Evolutionary conservation across 1,284 basidiomycete genomes (phyloP).

Genomic region (Ustilago tritici): DNA sequence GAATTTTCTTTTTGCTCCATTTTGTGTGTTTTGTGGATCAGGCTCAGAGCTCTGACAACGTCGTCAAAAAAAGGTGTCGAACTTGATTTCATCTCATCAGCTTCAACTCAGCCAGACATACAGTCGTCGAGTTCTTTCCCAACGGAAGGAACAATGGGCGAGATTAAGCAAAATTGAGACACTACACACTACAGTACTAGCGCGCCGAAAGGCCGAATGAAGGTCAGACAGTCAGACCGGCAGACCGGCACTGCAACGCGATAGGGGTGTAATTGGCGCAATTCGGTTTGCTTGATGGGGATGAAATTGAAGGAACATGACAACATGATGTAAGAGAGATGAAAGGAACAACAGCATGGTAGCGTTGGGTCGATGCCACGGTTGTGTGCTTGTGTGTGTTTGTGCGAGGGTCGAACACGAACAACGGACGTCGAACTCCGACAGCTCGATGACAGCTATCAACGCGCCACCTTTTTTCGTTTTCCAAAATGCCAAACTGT

Average conservation of each 20-base stretch:
- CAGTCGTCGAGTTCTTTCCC: not conserved
- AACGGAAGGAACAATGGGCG: not conserved
- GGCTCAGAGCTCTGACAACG: too few species aligned
- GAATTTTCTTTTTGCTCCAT: not conserved
- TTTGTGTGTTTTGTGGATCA: not conserved
- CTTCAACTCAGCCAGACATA: too few species aligned
- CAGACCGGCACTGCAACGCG: not conserved
- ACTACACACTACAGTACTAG: not conserved
- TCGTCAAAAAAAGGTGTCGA: not conserved
- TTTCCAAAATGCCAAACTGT: too few species aligned
- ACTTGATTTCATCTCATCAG: not conserved
- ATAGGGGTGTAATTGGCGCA: too few species aligned
- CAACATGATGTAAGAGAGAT: not conserved
- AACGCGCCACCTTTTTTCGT: not conserved
- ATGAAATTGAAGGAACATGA: not conserved
- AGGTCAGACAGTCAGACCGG: not conserved
- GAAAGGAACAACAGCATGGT: not conserved
- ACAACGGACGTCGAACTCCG: not conserved
- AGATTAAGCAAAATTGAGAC: not conserved
- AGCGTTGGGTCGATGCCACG: not conserved
- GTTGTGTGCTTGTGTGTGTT: not conserved
- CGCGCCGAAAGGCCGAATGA: not conserved
- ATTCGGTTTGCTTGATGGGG: not conserved
- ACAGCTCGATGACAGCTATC: not conserved
- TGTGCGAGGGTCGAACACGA: not conserved